A percentile compares a stretch with the other conserved stretches of the same genome.
Conservation (phyloP, 177 flowering plant species). For the Tripterygium wilfordii region DNA sequence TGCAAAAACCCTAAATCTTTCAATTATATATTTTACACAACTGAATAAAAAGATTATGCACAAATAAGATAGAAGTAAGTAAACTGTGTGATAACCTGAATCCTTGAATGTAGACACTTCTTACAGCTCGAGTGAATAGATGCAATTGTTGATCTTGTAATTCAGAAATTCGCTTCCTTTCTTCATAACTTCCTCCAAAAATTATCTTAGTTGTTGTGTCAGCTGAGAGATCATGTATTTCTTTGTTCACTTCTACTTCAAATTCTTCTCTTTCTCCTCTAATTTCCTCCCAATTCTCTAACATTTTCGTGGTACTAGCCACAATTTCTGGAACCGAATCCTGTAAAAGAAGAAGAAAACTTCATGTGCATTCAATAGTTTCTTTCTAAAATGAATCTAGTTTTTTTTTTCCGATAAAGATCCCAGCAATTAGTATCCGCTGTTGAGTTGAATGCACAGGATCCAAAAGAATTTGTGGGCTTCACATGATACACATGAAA, state of each 20-base stretch:
- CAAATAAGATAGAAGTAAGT: no score
- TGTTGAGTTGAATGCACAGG: no score
- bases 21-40: no score
- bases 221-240: slow-evolving; percentile 46
- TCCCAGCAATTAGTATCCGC: no score
- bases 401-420: no score
- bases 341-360: slow-evolving; percentile 17
- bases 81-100: slow-evolving; percentile 42
- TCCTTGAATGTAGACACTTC: slow-evolving; percentile 60
- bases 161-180: slow-evolving; percentile 53
- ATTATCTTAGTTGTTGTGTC: slow-evolving; percentile 59
- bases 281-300: slow-evolving; percentile 57
- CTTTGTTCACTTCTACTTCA: slow-evolving; percentile 52
- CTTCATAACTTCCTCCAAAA: slow-evolving; percentile 59
- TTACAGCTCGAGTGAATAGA: slow-evolving; percentile 30
- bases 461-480: no score
- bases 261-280: slow-evolving; percentile 41
- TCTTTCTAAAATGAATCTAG: no score
- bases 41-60: no score
- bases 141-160: slow-evolving; percentile 46
- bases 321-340: slow-evolving; percentile 67
- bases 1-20: background rate
- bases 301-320: slow-evolving; percentile 36
- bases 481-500: no score
- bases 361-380: no score